Base-by-base conservation (phyloP, 1,284 basidiomycete species). In the Trametes versicolor region DNA sequence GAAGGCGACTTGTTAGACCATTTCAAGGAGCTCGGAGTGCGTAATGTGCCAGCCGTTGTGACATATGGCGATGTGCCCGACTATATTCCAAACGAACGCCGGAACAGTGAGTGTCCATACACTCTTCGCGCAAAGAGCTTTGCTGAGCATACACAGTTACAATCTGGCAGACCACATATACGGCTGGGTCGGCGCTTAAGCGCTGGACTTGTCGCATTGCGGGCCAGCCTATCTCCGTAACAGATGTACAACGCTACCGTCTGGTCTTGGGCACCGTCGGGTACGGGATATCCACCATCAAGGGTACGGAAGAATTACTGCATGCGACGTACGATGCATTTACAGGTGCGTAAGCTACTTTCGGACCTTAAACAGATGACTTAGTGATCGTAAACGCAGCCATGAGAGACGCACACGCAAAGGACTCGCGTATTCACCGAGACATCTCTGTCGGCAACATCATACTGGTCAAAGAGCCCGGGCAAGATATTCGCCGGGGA, bases 391-490 rank as follows among this genome's bases (percentile, higher is more conserved):
- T 43, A 4, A 39, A 39, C 29, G 15, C 37, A 43, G 41, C 41
- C 6, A 52, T 48, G 25, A 48, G 45, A 23, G 25, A 25, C n/a
- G 66, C 60, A 2, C 43, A 27, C 9, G 4, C 2, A 2, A 60
- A 57, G 25, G 63, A 36, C 9, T 53, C 48, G 3, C 52, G 53
- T 36, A 37, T 68, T 2, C 64, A 68, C 32, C 29, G 67, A 15
- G 67, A 68, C 25, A 58, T 68, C 48, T 65, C 64, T 23, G 4
- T 65, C 4, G 59, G 59, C 4, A 68, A 68, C 39, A 66, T 68
- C 36, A 59, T 68, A 2, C 51, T 68, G 2, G 60, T 68, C 12
- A 57, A 59, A 27, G 57, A 58, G 21, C 41, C 52, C 2, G 60
- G 36, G 4, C 29, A 23, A 5, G 7, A 19, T 4, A 39, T 57